phyloP scores from a whole-genome alignment of 306 rosid species.

The Alnus rubra region DNA sequence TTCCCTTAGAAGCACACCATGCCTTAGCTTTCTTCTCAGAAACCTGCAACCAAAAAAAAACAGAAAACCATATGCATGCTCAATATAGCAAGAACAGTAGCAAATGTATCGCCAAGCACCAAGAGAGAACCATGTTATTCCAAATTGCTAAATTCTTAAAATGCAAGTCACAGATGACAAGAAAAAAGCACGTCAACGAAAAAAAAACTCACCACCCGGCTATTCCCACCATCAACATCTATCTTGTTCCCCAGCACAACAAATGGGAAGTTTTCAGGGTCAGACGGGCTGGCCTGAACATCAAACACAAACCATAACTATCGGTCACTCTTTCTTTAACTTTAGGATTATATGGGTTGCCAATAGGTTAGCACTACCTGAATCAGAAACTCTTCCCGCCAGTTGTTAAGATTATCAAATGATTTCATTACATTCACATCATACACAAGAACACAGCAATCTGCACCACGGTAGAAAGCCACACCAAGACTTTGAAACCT shows the following conservation, averaged over 20 bases:
- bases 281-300: slow-evolving; percentile 97
- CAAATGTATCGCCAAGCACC: slow-evolving; percentile 6
- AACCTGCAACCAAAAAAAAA: slow-evolving; percentile 49
- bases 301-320: slow-evolving; percentile 26
- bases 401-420: slow-evolving; percentile 92
- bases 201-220: slow-evolving; percentile 80
- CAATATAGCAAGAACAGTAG: slow-evolving; percentile 7
- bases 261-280: slow-evolving; percentile 97
- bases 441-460: slow-evolving; percentile 97
- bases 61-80: neutral
- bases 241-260: slow-evolving; percentile 98
- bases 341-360: neutral
- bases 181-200: slow-evolving; percentile 13
- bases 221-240: slow-evolving; percentile 95
- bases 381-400: slow-evolving; percentile 98
- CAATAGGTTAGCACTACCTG: slow-evolving; percentile 53
- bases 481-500: slow-evolving; percentile 99
- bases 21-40: slow-evolving; percentile 99
- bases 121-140: neutral
- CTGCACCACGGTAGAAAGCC: slow-evolving; percentile 99
- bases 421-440: slow-evolving; percentile 98
- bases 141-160: neutral
- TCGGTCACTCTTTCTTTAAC: slow-evolving; percentile 7
- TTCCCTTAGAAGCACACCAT: slow-evolving; percentile 99
- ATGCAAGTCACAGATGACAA: neutral